A percentile compares a stretch with the other conserved stretches of the same genome.
Conservation (phyloP, 164 flowering plant species). For the Stephania cephalantha region DNA sequence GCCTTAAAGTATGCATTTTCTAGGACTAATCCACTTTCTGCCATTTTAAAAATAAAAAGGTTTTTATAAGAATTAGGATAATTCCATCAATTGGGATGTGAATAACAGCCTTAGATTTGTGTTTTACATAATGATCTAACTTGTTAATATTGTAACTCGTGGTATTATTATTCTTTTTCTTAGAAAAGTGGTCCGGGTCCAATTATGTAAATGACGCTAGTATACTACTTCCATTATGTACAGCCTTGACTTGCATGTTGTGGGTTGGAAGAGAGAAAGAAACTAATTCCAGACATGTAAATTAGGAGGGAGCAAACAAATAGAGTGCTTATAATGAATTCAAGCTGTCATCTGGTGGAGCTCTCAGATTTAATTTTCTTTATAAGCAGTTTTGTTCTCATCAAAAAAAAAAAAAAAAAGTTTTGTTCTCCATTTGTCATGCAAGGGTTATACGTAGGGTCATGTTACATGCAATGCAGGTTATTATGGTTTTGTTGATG, state of each 20-base stretch:
- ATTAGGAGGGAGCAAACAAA: no score
- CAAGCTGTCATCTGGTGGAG: background rate
- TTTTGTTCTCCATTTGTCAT: no score
- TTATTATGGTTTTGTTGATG: background rate
- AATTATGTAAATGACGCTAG: no score
- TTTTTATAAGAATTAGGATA: background rate
- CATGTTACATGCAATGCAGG: no score
- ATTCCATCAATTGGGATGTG: background rate
- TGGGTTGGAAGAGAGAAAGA: no score
- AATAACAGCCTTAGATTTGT: background rate
- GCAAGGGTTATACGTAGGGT: no score
- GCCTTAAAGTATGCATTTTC: background rate
- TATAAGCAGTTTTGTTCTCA: background rate
- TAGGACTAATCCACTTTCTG: background rate
- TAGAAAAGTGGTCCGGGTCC: no score
- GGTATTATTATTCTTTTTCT: no score
- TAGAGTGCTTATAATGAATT: background rate
- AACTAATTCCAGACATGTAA: no score
- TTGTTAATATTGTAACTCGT: background rate
- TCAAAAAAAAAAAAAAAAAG: no score
- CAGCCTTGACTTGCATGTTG: no score
- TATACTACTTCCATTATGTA: no score
- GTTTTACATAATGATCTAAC: background rate
- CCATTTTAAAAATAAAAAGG: background rate
- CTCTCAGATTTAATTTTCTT: background rate